phyloP scores from a whole-genome alignment of 306 rosid genomes.

The Vicia faba region DNA sequence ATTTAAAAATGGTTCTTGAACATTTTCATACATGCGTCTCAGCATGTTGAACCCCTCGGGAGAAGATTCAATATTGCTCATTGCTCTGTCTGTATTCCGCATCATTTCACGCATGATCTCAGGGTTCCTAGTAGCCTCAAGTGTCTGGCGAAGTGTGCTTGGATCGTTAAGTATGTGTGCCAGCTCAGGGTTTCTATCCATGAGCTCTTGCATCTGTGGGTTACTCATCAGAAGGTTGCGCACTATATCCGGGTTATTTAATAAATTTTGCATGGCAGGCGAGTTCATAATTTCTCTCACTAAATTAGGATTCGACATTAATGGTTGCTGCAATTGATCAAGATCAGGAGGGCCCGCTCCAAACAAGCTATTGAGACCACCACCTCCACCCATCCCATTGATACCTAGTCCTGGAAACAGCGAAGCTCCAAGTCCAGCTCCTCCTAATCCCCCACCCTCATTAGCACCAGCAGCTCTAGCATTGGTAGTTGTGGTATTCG shows the following conservation, averaged over 20 bases:
- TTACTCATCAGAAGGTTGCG: constrained; percentile 75
- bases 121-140: constrained; percentile 89
- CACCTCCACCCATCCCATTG: constrained; percentile 58
- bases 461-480: constrained; percentile 53
- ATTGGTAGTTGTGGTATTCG: constrained; percentile 52
- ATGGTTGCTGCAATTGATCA: constrained; percentile 80
- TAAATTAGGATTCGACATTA: constrained; percentile 64
- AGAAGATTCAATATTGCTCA: constrained; percentile 91
- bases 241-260: constrained; percentile 73
- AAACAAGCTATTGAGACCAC: constrained; percentile 58
- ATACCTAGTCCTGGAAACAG: constrained; percentile 66
- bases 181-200: constrained; percentile 83
- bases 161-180: constrained; percentile 90
- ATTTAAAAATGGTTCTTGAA: constrained; percentile 88
- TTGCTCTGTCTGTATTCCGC: constrained; percentile 91
- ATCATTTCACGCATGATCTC: constrained; percentile 97
- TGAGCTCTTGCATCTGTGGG: constrained; percentile 88
- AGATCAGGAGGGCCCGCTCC: constrained; percentile 69
- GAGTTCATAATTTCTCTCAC: constrained; percentile 78
- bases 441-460: constrained; percentile 64
- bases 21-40: constrained; percentile 93
- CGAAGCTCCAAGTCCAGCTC: constrained; percentile 59
- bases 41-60: constrained; percentile 94
- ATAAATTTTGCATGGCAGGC: constrained; percentile 73
- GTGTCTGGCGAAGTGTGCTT: constrained; percentile 76